Conservation (phyloP, 495 filamentous ascomycete genomes). For the Friedmanniomyces simplex region DNA sequence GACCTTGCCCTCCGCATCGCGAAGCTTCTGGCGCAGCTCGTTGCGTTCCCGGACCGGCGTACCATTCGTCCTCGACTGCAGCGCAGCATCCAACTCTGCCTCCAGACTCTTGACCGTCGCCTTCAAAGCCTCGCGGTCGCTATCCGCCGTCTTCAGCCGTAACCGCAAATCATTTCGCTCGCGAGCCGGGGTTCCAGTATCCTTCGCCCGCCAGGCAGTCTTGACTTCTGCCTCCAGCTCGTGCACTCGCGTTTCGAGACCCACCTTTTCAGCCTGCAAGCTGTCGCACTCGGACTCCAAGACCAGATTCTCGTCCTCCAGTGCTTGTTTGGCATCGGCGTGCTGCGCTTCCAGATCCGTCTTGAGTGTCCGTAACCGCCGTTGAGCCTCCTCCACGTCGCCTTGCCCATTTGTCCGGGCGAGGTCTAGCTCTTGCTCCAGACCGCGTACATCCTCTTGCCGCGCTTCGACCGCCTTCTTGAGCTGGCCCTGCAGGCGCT, state of each 20-base stretch:
- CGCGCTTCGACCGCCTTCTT: conserved; percentile 6
- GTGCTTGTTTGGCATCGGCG: conserved; percentile 26
- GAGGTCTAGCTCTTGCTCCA: conserved; percentile 22
- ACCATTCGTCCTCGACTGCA: conserved; percentile 14
- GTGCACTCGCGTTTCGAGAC: conserved; percentile 44
- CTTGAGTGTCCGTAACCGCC: conserved; percentile 22
- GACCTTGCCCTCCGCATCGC: conserved; percentile 25
- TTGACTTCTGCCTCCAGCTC: conserved; percentile 47
- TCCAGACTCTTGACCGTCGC: conserved; percentile 27
- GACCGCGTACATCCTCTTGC: conserved; percentile 11
- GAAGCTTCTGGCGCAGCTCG: conserved; percentile 24
- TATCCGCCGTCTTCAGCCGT: conserved; percentile 13
- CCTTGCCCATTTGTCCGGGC: conserved; percentile 11
- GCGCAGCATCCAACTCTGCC: conserved; percentile 23
- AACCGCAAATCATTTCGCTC: conserved; percentile 18
- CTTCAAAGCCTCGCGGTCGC: conserved; percentile 14
- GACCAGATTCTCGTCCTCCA: conserved; percentile 37
- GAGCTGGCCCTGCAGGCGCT: conserved; percentile 5
- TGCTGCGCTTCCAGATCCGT: conserved; percentile 20
- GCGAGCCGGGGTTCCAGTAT: conserved; percentile 17
- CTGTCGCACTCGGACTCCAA: conserved; percentile 35
- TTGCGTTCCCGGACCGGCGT: conserved; percentile 24
- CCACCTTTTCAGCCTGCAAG: conserved; percentile 32
- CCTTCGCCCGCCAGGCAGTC: conserved; percentile 20
- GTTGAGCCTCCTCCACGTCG: conserved; percentile 21